Evolutionary conservation across 148 eudicot genomes (phyloP), one percentile per base, ranked within the genome.

Genomic region (Polygonum maritimum): DNA sequence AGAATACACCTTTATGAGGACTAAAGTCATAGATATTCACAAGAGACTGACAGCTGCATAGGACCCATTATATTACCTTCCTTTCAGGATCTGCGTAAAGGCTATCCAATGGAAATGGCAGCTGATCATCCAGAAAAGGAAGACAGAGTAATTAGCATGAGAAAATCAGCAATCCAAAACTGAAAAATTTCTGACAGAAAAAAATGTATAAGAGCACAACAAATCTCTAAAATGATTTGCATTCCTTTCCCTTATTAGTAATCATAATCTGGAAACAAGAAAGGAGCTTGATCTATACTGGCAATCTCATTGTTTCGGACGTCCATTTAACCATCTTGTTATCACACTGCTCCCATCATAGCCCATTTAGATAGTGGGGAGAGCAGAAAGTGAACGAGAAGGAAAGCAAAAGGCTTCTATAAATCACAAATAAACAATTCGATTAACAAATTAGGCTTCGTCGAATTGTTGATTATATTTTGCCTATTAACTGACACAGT

Each of bases 11-110:
- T 35, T 76, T 11, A 33, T 77, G 49, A 54, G 55, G 44, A 75
- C 49, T 35, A 13, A 15, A 74, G 11, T 10, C 38, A 21, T 15
- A 14, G 19, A 36, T 21, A 57, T 63, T 65, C 44, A 36, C 22
- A 65, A 65, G 44, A 65, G 71, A 65, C 71, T 16, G 71, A 65
- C 4, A 2, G 19, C 44, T 60, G 19, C 19, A 65, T 65, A 65
- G 3, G 4, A 65, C 44, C 14, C 71, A 65, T 35, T 41, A 36
- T 31, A 14, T 78, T 82, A 94, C 98, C 95, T 94, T 89, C 78
- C 97, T 93, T 36, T 94, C 98, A 69, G 98, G 98, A 82, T 94
- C 97, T 33, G 92, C 92, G 74, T 92, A 94, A 19, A 94, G 92
- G 80, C 84, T 83, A 79, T 92, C 94, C 85, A 84, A 51, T 39